Percentiles rank a stretch among this genome's conserved stretches.
Evolutionary conservation across 495 filamentous ascomycete species (phyloP).

Genomic region (Pseudomonodictys pantanalensis): DNA sequence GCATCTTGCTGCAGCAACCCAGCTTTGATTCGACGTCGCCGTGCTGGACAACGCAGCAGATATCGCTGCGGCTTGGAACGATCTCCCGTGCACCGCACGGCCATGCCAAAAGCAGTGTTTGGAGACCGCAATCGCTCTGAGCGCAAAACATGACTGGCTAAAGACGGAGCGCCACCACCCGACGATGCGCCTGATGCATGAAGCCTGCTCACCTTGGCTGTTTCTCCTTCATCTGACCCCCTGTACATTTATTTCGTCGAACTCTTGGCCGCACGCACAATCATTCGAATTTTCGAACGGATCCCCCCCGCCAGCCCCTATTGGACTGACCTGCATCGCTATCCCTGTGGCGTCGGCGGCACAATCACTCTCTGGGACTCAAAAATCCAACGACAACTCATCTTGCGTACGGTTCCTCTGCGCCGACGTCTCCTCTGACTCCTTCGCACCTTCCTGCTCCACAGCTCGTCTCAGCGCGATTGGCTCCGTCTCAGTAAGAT

Average conservation of each 20-base stretch:
- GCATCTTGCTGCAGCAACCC: slow-evolving; percentile 14
- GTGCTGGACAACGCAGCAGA: slow-evolving; percentile 30
- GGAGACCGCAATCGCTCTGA: slow-evolving; percentile 1
- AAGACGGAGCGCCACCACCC: slow-evolving; percentile 26
- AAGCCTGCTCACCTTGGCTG: slow-evolving; percentile 12
- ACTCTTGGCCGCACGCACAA: slow-evolving; percentile 32
- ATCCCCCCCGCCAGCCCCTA: slow-evolving; percentile 5
- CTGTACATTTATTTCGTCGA: slow-evolving; percentile 23
- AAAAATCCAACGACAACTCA: slow-evolving; percentile 30
- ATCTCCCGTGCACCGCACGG: slow-evolving; percentile 19
- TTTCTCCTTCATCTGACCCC: slow-evolving; percentile 17
- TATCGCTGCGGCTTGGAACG: slow-evolving; percentile 13
- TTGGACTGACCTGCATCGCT: slow-evolving; percentile 18
- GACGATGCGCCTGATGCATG: slow-evolving; percentile 28
- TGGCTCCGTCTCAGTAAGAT: background rate
- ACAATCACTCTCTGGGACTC: slow-evolving; percentile 12
- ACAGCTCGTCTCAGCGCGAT: slow-evolving; percentile 7
- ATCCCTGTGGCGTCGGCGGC: slow-evolving; percentile 16
- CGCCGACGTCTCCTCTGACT: background rate
- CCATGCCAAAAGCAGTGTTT: slow-evolving; percentile 16
- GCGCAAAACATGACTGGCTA: slow-evolving; percentile 25
- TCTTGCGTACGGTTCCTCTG: slow-evolving; percentile 15
- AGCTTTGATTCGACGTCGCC: slow-evolving; percentile 24
- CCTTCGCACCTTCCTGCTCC: slow-evolving; percentile 13
- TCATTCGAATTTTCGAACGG: slow-evolving; percentile 25